Base-by-base conservation (phyloP, 768 basidiomycete species). In the Artomyces pyxidatus region DNA sequence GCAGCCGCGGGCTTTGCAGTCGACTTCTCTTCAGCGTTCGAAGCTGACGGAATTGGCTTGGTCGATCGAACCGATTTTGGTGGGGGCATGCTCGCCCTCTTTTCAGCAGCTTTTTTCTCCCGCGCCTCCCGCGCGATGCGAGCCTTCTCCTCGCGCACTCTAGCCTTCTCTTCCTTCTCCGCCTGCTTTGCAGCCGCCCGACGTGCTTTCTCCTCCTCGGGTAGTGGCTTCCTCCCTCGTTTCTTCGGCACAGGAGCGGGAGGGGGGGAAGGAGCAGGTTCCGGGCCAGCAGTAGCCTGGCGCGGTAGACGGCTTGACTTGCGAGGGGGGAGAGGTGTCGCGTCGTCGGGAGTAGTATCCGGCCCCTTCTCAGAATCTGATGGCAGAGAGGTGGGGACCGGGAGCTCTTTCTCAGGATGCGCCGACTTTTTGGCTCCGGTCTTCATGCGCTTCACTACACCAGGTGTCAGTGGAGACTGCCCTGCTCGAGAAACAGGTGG, bases 391-490 rank as follows among this genome's bases (percentile, higher is more conserved):
- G 47, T 23, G 25, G 37, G 39, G n/a, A 28, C 19, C 11, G 25
- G 38, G 11, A 27, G 39, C 9, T 21, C 28, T 6, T 8, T 17
- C 26, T 17, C 25, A 12, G 17, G 21, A 7, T 28, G 14, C 30
- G 28, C 19, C 12, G 22, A 26, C 47, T 41, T 39, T 10, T 38
- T 38, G 19, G 22, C 30, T n/a, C 38, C 16, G 38, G 19, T 38
- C 39, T 48, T 48, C 39, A 48, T 39, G 26, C 47, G 47, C 37
- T 29, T 16, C 16, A 48, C 27, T 12, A 29, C 28, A 21, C 47
- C 38, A 16, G 47, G 37, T 25, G n/a, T 39, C 6, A 21, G 30
- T 28, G 14, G 32, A 12, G 26, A 25, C 30, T 23, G 21, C 28
- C 42, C 37, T 46, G 48, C 16, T 17, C 19, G 43, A 44, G 42